Conservation (phyloP, 2,329 filamentous ascomycete species). For the Penicillium sp. region DNA sequence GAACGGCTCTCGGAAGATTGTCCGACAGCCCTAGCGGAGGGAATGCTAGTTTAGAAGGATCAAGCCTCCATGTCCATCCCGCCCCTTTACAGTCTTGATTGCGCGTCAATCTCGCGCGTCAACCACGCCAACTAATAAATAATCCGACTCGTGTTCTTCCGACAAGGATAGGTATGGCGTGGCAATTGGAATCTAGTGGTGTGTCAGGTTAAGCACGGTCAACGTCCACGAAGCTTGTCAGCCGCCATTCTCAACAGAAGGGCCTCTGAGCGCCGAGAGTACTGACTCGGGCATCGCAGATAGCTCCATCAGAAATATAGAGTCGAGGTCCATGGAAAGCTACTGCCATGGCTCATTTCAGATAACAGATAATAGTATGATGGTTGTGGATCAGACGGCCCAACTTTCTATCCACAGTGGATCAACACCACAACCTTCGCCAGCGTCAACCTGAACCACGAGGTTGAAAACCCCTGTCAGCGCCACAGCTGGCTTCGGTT, state of each 20-base stretch:
- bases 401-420: constrained; percentile 3
- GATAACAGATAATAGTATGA: background rate
- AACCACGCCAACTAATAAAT: background rate
- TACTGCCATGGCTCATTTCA: background rate
- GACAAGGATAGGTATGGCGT: background rate
- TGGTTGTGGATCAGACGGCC: background rate
- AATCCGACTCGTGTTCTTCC: background rate
- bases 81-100: background rate
- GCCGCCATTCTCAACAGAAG: too few species aligned
- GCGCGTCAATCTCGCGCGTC: background rate
- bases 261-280: background rate
- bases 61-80: background rate
- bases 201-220: background rate
- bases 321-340: background rate
- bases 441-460: background rate
- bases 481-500: background rate
- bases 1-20: background rate
- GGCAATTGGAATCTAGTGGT: background rate
- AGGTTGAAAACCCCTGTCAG: background rate
- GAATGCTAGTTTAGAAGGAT: background rate
- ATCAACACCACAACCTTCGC: background rate
- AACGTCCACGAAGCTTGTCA: background rate
- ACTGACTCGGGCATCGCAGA: too few species aligned
- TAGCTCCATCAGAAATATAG: background rate
- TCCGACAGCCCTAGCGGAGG: background rate